A percentile compares a stretch with the other conserved stretches of the same genome.
phyloP scores from a whole-genome alignment of 2,329 filamentous ascomycete genomes.

The Emydomyces testavorans region DNA sequence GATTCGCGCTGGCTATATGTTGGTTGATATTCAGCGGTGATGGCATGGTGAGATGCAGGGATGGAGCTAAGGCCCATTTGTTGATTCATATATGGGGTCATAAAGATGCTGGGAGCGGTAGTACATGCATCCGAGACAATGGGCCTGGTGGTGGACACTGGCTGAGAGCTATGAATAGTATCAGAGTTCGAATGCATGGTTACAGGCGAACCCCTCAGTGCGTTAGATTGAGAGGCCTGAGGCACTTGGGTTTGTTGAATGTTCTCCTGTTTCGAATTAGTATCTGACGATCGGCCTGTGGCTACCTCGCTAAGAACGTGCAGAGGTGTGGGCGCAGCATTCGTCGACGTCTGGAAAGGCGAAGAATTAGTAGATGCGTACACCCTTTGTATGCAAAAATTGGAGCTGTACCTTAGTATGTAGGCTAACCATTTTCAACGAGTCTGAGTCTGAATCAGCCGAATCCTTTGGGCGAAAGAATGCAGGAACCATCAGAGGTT shows the following conservation, averaged over 20 bases:
- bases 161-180: not conserved
- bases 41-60: not conserved
- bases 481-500: slow-evolving; percentile 8
- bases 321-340: slow-evolving; percentile 23
- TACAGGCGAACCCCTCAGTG: not conserved
- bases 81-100: slow-evolving; percentile 4
- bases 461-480: slow-evolving; percentile 15
- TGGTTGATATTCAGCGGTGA: slow-evolving; percentile 2
- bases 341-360: not conserved
- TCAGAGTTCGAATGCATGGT: not conserved
- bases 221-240: not conserved
- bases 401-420: not conserved
- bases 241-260: not conserved
- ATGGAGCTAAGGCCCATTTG: not conserved
- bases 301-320: slow-evolving; percentile 34
- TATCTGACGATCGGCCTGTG: slow-evolving; percentile 24
- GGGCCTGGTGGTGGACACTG: not conserved
- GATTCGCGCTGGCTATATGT: not conserved
- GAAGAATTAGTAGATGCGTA: not conserved
- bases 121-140: not conserved
- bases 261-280: not conserved
- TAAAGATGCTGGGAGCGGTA: not conserved
- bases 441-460: not conserved
- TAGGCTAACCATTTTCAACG: not conserved
- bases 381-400: not conserved